Conservation (phyloP, 2,329 filamentous ascomycete genomes). For the Sporothrix mexicana region DNA sequence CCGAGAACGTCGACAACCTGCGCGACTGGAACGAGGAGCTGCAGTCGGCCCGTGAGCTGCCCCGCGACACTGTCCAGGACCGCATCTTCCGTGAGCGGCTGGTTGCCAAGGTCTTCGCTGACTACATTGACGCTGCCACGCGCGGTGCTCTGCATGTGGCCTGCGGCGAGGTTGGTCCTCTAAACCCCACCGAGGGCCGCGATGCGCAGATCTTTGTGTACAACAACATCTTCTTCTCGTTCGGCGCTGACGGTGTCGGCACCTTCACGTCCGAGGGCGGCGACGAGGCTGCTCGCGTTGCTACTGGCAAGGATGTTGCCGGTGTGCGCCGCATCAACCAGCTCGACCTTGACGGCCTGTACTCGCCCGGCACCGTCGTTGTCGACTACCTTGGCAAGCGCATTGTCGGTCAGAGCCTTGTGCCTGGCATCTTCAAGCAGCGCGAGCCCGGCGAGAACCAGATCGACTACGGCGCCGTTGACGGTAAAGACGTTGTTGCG, state of each 20-base stretch:
- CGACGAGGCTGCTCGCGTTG: slow-evolving; percentile 92
- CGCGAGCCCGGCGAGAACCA: slow-evolving; percentile 96
- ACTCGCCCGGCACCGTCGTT: slow-evolving; percentile 94
- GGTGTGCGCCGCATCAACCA: slow-evolving; percentile 96
- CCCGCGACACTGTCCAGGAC: slow-evolving; percentile 92
- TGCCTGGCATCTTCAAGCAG: slow-evolving; percentile 99
- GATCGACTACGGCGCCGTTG: slow-evolving; percentile 97
- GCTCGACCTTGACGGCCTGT: slow-evolving; percentile 91
- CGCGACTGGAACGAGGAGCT: slow-evolving; percentile 99
- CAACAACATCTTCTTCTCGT: slow-evolving; percentile 99
- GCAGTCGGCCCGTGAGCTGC: slow-evolving; percentile 92
- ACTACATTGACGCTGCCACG: slow-evolving; percentile 95
- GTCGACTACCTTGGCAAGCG: slow-evolving; percentile 97
- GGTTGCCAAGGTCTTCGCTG: slow-evolving; percentile 93
- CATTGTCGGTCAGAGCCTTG: slow-evolving; percentile 96
- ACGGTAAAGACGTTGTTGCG: slow-evolving; percentile 94
- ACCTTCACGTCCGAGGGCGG: slow-evolving; percentile 97
- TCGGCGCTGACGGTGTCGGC: slow-evolving; percentile 94
- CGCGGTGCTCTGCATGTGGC: slow-evolving; percentile 91
- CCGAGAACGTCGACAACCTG: slow-evolving; percentile 91
- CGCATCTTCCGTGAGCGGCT: slow-evolving; percentile 93
- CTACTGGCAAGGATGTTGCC: slow-evolving; percentile 94
- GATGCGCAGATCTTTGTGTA: slow-evolving; percentile 99
- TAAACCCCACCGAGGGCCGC: slow-evolving; percentile 90
- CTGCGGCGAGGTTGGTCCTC: slow-evolving; percentile 85